Evolutionary conservation across 495 filamentous ascomycete genomes (phyloP).

Genomic region (Hyaloscypha hepaticicola): DNA sequence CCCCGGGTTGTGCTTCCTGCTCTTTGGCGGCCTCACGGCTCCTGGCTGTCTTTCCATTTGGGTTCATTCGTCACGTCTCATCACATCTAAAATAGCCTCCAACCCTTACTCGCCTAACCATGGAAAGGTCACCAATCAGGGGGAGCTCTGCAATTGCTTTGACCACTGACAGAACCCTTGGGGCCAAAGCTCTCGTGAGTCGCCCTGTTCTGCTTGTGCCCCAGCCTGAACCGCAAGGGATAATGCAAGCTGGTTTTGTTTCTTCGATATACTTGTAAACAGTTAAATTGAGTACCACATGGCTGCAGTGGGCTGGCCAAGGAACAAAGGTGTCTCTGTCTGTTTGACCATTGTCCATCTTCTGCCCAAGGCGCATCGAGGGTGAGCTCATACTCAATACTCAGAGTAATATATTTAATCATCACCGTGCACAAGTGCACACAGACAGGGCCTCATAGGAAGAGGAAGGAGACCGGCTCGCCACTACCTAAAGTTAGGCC

Average conservation of each 20-base stretch:
- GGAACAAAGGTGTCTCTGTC: no score
- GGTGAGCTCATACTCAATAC: no score
- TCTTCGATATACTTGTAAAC: no score
- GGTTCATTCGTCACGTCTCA: neutral
- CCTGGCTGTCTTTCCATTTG: neutral
- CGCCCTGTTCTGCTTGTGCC: neutral
- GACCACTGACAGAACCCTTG: neutral
- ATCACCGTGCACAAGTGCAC: neutral
- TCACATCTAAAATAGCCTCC: neutral
- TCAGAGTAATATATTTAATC: neutral
- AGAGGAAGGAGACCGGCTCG: neutral
- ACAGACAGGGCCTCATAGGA: no score
- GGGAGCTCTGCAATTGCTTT: neutral
- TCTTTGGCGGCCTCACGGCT: neutral
- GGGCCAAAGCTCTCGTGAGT: neutral
- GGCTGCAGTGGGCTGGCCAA: neutral
- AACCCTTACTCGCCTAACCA: neutral
- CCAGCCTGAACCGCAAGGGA: neutral
- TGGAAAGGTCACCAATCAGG: neutral
- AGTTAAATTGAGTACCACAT: neutral
- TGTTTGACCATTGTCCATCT: no score
- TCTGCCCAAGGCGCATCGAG: no score
- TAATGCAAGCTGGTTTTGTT: neutral
- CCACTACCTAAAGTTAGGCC: neutral
- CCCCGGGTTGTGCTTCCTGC: neutral